phyloP scores from a whole-genome alignment of 202 grass and related monocot genomes.

The Digitaria exilis region DNA sequence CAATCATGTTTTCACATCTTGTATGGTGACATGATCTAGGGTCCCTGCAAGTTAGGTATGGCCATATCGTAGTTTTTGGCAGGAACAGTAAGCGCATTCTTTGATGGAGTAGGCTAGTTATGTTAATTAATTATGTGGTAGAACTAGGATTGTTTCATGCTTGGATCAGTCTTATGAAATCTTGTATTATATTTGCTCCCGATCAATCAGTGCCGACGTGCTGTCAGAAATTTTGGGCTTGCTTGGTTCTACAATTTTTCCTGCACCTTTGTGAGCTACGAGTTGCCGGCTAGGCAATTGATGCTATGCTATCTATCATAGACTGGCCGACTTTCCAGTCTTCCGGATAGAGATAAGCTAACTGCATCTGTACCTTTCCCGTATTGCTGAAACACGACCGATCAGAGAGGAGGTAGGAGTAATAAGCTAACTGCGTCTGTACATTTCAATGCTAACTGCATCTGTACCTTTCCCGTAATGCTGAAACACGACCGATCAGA shows the following conservation, averaged over 20 bases:
- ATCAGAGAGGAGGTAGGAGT: neutral
- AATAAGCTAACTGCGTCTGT: too few species aligned
- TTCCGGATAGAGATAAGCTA: neutral
- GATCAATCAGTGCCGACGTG: neutral
- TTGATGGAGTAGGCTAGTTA: slow-evolving; percentile 35
- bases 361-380: neutral
- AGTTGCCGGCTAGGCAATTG: neutral
- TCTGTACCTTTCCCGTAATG: neutral
- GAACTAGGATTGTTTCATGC: slow-evolving; percentile 35
- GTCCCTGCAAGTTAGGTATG: slow-evolving; percentile 4
- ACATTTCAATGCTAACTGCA: neutral
- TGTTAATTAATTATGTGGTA: slow-evolving; percentile 39
- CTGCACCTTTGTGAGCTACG: neutral
- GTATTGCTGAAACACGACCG: neutral
- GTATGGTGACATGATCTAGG: neutral
- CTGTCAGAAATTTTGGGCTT: slow-evolving; percentile 2
- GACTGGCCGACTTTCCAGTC: neutral
- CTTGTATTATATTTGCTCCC: slow-evolving; percentile 45
- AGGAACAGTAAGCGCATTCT: slow-evolving; percentile 42
- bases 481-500: neutral
- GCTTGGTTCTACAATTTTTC: neutral
- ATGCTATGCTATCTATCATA: neutral
- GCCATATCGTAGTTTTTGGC: slow-evolving; percentile 7
- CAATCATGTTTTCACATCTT: neutral
- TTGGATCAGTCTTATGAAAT: slow-evolving; percentile 7